A percentile compares a stretch with the other conserved stretches of the same genome.
Conservation (phyloP, 306 rosid genomes). For the Lathyrus sativus region DNA sequence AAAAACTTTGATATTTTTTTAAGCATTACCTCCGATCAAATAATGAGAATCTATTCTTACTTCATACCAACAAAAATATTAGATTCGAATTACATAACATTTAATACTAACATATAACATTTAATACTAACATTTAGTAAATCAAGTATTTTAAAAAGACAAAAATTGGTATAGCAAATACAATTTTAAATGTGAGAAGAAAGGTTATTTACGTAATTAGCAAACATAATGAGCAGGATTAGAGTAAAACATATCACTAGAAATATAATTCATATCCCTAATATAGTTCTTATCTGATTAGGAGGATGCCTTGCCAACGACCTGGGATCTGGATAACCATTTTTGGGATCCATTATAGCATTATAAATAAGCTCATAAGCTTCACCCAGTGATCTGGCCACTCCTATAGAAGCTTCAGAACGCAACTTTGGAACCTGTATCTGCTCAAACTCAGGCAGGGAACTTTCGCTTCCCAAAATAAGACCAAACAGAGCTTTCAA, state of each 20-base stretch:
- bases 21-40: slow-evolving; percentile 8
- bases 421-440: slow-evolving; percentile 92
- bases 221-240: neutral
- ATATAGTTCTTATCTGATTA: slow-evolving; percentile 92
- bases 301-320: slow-evolving; percentile 98
- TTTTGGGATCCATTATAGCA: slow-evolving; percentile 85
- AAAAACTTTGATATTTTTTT: neutral
- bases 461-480: slow-evolving; percentile 84
- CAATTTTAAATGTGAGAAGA: slow-evolving; percentile 26
- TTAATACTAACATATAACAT: neutral
- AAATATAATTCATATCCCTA: slow-evolving; percentile 68
- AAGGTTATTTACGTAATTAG: slow-evolving; percentile 36
- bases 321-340: slow-evolving; percentile 83
- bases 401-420: slow-evolving; percentile 80
- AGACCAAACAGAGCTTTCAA: slow-evolving; percentile 83
- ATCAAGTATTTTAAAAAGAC: slow-evolving; percentile 22
- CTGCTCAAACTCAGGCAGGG: slow-evolving; percentile 91
- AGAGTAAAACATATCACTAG: slow-evolving; percentile 23
- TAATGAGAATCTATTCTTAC: neutral
- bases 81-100: slow-evolving; percentile 6
- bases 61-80: neutral
- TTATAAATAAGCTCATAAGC: slow-evolving; percentile 76
- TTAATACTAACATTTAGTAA: neutral
- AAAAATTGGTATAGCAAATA: slow-evolving; percentile 20
- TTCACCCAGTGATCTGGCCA: slow-evolving; percentile 79